phyloP scores from a whole-genome alignment of 768 basidiomycete species.

The Macrocybe gigantea region DNA sequence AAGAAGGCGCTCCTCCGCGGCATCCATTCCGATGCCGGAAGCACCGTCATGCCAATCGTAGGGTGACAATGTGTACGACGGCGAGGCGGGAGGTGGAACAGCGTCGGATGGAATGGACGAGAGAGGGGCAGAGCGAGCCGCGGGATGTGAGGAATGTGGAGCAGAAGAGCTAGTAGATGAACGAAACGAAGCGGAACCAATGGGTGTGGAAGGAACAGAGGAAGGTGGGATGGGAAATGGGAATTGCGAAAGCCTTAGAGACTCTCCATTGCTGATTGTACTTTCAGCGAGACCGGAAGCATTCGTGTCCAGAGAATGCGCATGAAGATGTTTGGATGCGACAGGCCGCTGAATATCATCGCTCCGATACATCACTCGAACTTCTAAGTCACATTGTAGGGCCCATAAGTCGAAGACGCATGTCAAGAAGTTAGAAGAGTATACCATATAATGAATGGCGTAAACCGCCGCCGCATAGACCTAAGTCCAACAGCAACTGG shows the following conservation, averaged over 20 bases:
- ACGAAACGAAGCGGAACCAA: slow-evolving; percentile 21
- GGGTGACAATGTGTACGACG: slow-evolving; percentile 24
- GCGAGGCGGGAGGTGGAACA: slow-evolving; percentile 1
- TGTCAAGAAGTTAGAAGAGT: not conserved
- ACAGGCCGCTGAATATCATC: slow-evolving; percentile 10
- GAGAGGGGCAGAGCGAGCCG: slow-evolving; percentile 5
- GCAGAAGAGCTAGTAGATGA: slow-evolving; percentile 17
- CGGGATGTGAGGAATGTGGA: slow-evolving; percentile 13
- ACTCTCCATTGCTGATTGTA: slow-evolving; percentile 42
- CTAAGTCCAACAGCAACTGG: not conserved
- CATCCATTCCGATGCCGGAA: slow-evolving; percentile 50
- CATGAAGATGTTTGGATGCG: slow-evolving; percentile 24
- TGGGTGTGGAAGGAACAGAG: slow-evolving; percentile 38
- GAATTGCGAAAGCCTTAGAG: slow-evolving; percentile 41
- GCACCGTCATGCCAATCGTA: slow-evolving; percentile 60
- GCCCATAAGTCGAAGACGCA: not conserved
- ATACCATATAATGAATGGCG: not conserved
- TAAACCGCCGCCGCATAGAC: too few relatives aligned
- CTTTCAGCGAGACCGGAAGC: slow-evolving; percentile 54
- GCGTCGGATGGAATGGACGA: not conserved
- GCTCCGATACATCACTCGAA: slow-evolving; percentile 9
- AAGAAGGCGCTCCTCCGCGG: slow-evolving; percentile 50
- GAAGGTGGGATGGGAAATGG: slow-evolving; percentile 38
- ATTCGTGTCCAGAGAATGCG: slow-evolving; percentile 42
- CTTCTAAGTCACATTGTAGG: not conserved